Base-by-base conservation (phyloP, 805 yeast genomes). In the Schizosaccharomyces cryophilus region DNA sequence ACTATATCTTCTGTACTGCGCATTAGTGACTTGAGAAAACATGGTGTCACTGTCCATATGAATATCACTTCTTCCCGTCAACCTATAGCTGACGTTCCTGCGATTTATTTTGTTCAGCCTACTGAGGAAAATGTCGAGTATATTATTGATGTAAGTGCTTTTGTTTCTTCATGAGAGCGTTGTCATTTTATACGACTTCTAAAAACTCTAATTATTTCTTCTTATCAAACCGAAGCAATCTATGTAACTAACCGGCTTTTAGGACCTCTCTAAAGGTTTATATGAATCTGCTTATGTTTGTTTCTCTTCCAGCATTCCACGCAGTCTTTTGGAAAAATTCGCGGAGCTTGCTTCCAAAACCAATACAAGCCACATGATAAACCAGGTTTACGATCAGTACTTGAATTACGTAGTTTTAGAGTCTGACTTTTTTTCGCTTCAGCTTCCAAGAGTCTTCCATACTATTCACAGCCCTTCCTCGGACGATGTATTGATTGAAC, bases 11-110 rank as follows among this genome's bases (percentile, higher is more conserved):
- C 95, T 5, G 90, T 93, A n/a, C 73, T 93, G 62, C 76, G 97
- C 63, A 96, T 90, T 64, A 87, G 87, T 66, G 98, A 94, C 70
- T 75, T 93, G 65, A 30, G 62, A 21, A 45, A 84, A 65, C 85
- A 87, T 68, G 98, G 98, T 9, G 83, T 93, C 62, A 93, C 99
- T 0, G 83, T 88, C 67, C 97, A 93, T 69, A 77, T 90, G 63
- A n/a, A 35, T 40, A 58, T 61, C 61, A 75, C 76, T 61, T 76
- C 87, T 58, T 80, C 78, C 62, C 76, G 98, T 64, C 80, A 89
- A n/a, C 78, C 90, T 0, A 76, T 93, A 60, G 89, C 95, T 1
- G 98, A 93, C 67, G 97, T 90, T 15, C 96, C 97, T 0, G 97
- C 82, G 3, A 80, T 93, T 58, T 93, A 93, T 72, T 90, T 93